Base-by-base conservation (phyloP, 129 eudicot species). In the Glebionis coronaria region DNA sequence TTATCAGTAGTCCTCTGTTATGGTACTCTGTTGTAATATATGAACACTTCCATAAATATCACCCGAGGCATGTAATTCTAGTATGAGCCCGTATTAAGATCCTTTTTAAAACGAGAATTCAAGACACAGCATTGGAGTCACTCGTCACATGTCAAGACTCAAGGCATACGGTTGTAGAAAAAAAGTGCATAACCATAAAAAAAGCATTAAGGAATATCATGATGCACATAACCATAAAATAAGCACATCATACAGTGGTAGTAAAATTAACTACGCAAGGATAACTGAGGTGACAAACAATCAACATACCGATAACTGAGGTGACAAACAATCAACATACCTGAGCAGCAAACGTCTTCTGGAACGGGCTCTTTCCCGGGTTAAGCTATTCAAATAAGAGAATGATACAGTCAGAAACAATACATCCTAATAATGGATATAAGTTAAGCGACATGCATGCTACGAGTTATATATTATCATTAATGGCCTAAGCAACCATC, bases 331-430 rank as follows among this genome's bases (percentile, higher is more conserved):
- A 66, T 47, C 62, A 70, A 71, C 75, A 19, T 60, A 90, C 97
- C 97, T 91, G 97, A 55, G 87, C 66, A 46, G 91, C 97, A 81
- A 80, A 87, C 38, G 95, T 91, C 83, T 95, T 81, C 79, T 91
- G 97, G 70, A 91, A 91, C 23, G 97, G 97, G 82, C 97, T 91
- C 81, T 83, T 91, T 46, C 83, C 95, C 13, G 86, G 61, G 70
- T 91, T 91, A 20, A 91, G 89, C 97, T 91, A 68, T 68, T 55
- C 67, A 67, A 2, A 58, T 68, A 46, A 44, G 28, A 35, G n/a
- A 38, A 54, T 5, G 60, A 64, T 53, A 55, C 46, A 2, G 20
- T 63, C 58, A 63, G 65, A 54, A 54, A 73, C 20, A 63, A 28
- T 25, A 28, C 42, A 63, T 52, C 70, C 70, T 52, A 40, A 60